A percentile compares a stretch with the other conserved stretches of the same genome.
Conservation (phyloP, 139 green algal species). For the Protoeuglena noctilucae region DNA sequence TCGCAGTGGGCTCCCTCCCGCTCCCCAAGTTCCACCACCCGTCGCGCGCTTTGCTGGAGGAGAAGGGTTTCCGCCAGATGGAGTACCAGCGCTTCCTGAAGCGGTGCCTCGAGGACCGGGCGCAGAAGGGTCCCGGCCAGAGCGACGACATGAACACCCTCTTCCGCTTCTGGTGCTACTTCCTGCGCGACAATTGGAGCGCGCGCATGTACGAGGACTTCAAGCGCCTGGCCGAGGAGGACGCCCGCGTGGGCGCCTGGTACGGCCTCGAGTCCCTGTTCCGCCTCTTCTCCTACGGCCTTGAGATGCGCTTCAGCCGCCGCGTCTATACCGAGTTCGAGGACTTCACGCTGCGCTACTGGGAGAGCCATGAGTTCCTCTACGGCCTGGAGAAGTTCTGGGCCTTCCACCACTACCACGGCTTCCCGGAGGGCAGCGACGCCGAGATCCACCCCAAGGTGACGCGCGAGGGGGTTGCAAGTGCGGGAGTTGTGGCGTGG, state of each 20-base stretch:
- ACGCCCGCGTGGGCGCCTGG: constrained; percentile 44
- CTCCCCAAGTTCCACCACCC: constrained; percentile 78
- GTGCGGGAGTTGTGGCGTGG: constrained; percentile 11
- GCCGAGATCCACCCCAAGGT: constrained; percentile 33
- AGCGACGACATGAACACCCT: constrained; percentile 97
- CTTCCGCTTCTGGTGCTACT: constrained; percentile 97
- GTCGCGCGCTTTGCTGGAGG: constrained; percentile 73
- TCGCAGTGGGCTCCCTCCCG: constrained; percentile 4
- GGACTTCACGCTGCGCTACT: constrained; percentile 41
- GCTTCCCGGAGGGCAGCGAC: constrained; percentile 33
- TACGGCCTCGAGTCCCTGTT: constrained; percentile 97
- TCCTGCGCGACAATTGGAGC: constrained; percentile 87
- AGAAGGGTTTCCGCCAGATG: constrained; percentile 85
- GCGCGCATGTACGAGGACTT: constrained; percentile 80
- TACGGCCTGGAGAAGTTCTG: constrained; percentile 95
- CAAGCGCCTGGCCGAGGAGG: constrained; percentile 33
- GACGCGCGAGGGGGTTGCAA: constrained; percentile 3
- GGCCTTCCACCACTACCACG: constrained; percentile 88
- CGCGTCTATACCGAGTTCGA: constrained; percentile 80
- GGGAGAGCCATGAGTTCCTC: constrained; percentile 17
- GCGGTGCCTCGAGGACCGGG: constrained; percentile 73
- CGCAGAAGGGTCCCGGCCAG: constrained; percentile 35
- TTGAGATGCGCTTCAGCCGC: constrained; percentile 58
- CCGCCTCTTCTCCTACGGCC: constrained; percentile 74
- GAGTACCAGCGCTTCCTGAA: constrained; percentile 74